These are phyloP conservation scores for Kluyveromyces sp. DNA, from an alignment of 1,139 yeast genomes.

Conservation along the genomic window DNA sequence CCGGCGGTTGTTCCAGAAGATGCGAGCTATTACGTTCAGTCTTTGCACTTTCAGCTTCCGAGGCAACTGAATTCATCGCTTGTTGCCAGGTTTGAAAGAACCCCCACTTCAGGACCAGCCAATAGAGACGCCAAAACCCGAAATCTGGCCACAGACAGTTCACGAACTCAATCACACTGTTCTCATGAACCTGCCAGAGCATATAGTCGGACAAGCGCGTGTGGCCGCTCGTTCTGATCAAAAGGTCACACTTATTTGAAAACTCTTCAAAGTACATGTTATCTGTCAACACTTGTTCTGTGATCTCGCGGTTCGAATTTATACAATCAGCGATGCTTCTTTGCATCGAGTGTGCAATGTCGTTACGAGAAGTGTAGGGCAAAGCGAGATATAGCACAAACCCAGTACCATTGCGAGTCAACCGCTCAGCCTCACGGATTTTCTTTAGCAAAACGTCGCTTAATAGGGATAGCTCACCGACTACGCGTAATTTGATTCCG, in stretches of 20 bases:
- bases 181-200: slow-evolving; percentile 72
- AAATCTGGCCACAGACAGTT: slow-evolving; percentile 86
- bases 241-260: slow-evolving; percentile 68
- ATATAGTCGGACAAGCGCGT: slow-evolving; percentile 79
- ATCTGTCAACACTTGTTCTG: slow-evolving; percentile 35
- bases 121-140: slow-evolving; percentile 42
- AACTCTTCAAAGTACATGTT: slow-evolving; percentile 53
- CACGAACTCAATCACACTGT: slow-evolving; percentile 66
- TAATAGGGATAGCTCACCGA: slow-evolving; percentile 64
- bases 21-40: too few species aligned
- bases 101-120: slow-evolving; percentile 49
- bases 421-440: slow-evolving; percentile 53
- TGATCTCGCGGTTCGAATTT: background rate
- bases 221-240: slow-evolving; percentile 84
- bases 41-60: too few species aligned
- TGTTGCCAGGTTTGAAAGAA: slow-evolving; percentile 29
- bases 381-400: slow-evolving; percentile 78
- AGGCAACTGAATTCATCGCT: slow-evolving; percentile 5
- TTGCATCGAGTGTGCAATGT: slow-evolving; percentile 61
- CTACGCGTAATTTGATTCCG: slow-evolving; percentile 44
- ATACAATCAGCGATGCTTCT: slow-evolving; percentile 5
- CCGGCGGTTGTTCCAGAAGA: too few species aligned
- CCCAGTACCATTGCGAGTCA: slow-evolving; percentile 46
- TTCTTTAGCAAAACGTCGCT: slow-evolving; percentile 60
- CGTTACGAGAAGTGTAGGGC: slow-evolving; percentile 93